Conservation (phyloP, 768 basidiomycete genomes). For the Termitomyces heimii region DNA sequence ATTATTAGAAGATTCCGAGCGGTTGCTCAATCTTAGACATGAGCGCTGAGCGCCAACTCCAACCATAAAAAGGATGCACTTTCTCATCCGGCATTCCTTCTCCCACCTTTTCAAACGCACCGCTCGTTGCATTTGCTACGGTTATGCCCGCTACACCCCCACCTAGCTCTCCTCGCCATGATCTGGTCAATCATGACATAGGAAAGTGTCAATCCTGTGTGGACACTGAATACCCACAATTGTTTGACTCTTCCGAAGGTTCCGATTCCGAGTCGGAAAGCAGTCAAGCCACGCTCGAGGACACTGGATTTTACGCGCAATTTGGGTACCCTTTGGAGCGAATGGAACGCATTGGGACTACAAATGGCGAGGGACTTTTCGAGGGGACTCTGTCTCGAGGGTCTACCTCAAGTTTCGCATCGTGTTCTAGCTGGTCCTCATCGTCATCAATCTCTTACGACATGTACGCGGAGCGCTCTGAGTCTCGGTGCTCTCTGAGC, state of each 20-base stretch:
- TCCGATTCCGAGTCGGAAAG: conserved; percentile 16
- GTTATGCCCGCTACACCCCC: conserved; percentile 1
- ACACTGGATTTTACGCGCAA: conserved; percentile 13
- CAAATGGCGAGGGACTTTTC: conserved; percentile 16
- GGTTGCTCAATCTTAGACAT: conserved; percentile 6
- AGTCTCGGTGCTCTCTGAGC: not conserved
- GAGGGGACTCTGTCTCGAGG: conserved; percentile 13
- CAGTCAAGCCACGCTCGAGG: conserved; percentile 28
- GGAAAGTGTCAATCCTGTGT: not conserved
- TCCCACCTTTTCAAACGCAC: not conserved
- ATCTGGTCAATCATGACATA: not conserved
- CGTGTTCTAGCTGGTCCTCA: conserved; percentile 22
- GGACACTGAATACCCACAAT: conserved; percentile 11
- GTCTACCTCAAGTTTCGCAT: conserved; percentile 14
- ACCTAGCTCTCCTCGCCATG: not conserved
- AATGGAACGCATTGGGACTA: conserved; percentile 23
- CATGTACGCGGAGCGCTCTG: conserved; percentile 14
- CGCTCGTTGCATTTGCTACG: not conserved
- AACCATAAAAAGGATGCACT: not conserved
- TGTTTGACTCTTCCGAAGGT: conserved; percentile 17
- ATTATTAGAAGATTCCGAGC: not conserved
- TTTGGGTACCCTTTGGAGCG: conserved; percentile 31
- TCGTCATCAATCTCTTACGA: conserved; percentile 24
- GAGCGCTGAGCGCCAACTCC: not conserved
- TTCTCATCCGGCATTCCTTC: conserved; percentile 1